phyloP scores from a whole-genome alignment of 2,329 filamentous ascomycete species.

The Cytospora piceicola region DNA sequence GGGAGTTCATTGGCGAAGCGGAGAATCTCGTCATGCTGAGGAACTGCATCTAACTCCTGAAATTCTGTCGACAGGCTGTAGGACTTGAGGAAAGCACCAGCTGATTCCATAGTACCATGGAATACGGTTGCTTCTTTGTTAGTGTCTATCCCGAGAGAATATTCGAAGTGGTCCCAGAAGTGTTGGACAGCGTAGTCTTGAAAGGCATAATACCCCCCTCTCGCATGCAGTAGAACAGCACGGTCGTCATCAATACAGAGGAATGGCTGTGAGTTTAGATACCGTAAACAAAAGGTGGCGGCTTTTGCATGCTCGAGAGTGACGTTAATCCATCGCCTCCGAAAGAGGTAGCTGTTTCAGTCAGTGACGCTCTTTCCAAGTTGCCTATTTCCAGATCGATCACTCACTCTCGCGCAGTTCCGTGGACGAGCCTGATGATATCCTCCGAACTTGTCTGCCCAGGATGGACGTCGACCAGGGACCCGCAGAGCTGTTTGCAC shows the following conservation, averaged over 20 bases:
- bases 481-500: constrained; percentile 13
- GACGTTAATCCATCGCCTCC: not conserved
- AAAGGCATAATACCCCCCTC: not conserved
- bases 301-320: constrained; percentile 1
- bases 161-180: not conserved
- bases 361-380: not conserved
- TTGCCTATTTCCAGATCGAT: not conserved
- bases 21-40: not conserved
- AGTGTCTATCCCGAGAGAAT: not conserved
- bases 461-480: constrained; percentile 2
- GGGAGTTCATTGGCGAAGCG: not conserved
- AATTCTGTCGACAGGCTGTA: not conserved
- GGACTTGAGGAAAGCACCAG: not conserved
- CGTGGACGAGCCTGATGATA: constrained; percentile 3
- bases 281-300: constrained; percentile 7
- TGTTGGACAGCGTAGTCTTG: constrained; percentile 10
- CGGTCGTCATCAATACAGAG: not conserved
- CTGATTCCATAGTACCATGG: not conserved
- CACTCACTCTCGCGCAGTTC: constrained; percentile 9
- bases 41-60: not conserved
- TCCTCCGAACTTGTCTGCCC: constrained; percentile 3
- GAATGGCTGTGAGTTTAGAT: not conserved
- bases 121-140: not conserved
- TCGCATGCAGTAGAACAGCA: not conserved
- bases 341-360: not conserved